Percentiles rank a stretch among this genome's conserved stretches.
Conservation (phyloP, 257 asterid genomes). For the Cruciata laevipes region DNA sequence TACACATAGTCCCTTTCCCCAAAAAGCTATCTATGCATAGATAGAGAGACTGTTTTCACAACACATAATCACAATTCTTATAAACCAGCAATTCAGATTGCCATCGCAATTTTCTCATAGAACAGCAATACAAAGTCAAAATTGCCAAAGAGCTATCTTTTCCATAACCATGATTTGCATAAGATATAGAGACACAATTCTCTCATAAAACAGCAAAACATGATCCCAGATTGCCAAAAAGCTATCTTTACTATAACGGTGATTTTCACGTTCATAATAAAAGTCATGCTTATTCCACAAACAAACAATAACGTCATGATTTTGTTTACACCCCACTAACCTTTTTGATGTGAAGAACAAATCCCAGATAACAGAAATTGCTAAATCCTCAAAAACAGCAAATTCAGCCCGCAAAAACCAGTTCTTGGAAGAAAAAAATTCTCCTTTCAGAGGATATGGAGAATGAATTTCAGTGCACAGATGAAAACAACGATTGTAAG, state of each 20-base stretch:
- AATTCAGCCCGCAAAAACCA: not conserved
- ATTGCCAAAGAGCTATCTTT: not conserved
- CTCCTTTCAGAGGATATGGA: not conserved
- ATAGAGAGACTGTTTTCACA: not conserved
- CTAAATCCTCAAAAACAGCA: slow-evolving; percentile 18
- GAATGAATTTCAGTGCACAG: not conserved
- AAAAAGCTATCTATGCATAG: not conserved
- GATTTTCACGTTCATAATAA: not conserved
- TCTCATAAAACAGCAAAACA: not conserved
- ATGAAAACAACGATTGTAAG: not conserved
- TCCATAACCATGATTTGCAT: not conserved
- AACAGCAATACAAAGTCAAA: not conserved
- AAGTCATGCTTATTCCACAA: not conserved
- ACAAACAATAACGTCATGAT: slow-evolving; percentile 1
- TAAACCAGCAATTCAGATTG: not conserved
- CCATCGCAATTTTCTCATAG: not conserved
- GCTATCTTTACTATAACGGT: not conserved
- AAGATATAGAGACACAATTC: not conserved
- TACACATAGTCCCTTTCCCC: too few species aligned
- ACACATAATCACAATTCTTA: not conserved
- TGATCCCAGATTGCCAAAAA: not conserved
- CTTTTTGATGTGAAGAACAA: slow-evolving; percentile 22
- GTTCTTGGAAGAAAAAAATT: not conserved
- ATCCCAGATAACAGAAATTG: slow-evolving; percentile 24
- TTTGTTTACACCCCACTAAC: slow-evolving; percentile 22